A percentile compares a stretch with the other conserved stretches of the same genome.
These are phyloP conservation scores for Epithele typhae DNA, from an alignment of 768 basidiomycete species.

Conservation along the genomic window DNA sequence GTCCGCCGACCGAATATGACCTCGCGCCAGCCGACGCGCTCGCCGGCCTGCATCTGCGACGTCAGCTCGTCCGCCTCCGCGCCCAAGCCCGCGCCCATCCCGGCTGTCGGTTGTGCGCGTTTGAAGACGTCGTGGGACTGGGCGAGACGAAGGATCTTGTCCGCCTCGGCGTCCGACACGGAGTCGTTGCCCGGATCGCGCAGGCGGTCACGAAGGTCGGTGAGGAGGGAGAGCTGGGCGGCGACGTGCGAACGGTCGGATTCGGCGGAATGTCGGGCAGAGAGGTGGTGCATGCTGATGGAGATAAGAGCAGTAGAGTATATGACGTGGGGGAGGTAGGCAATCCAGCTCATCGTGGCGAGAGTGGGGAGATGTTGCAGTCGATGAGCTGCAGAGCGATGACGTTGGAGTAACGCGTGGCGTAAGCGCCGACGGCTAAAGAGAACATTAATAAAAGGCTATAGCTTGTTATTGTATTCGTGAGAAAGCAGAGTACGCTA, in stretches of 20 bases:
- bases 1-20: constrained; percentile 24
- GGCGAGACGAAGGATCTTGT: constrained; percentile 51
- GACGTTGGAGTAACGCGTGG: too few species aligned
- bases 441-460: too few species aligned
- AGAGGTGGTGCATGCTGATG: constrained; percentile 62
- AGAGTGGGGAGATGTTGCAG: too few species aligned
- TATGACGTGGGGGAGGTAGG: constrained; percentile 60
- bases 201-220: constrained; percentile 52
- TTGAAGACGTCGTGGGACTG: constrained; percentile 22
- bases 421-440: too few species aligned
- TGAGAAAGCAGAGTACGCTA: too few species aligned
- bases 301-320: constrained; percentile 65
- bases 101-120: not conserved
- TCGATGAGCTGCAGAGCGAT: too few species aligned
- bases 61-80: not conserved
- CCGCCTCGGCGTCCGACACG: constrained; percentile 48
- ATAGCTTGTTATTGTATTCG: too few species aligned
- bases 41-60: not conserved
- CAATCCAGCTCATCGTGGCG: constrained; percentile 17
- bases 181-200: constrained; percentile 40
- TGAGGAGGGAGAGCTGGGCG: constrained; percentile 61
- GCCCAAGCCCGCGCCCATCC: not conserved
- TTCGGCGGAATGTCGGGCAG: constrained; percentile 42
- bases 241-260: constrained; percentile 51
- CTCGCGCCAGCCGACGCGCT: constrained; percentile 26